Conservation (phyloP, 495 filamentous ascomycete species). For the Hypoxylon crocopeplum region DNA sequence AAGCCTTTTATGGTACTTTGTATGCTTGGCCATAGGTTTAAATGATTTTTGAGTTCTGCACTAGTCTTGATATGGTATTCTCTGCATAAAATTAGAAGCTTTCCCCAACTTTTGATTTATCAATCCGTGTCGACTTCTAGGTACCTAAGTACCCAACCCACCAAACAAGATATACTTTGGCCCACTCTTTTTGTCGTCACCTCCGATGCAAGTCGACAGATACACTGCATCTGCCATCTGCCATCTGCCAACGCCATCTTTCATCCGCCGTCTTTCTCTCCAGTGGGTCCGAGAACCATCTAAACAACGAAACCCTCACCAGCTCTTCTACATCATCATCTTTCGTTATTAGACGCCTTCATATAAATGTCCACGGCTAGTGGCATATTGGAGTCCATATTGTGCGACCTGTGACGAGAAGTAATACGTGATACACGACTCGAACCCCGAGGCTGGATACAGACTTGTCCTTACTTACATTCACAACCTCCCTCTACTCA, state of each 20-base stretch:
- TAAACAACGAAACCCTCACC: constrained; percentile 24
- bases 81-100: no score
- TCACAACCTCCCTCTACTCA: no score
- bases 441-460: constrained; percentile 14
- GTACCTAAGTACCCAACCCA: constrained; percentile 2
- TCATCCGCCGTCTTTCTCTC: no score
- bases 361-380: neutral
- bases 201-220: constrained; percentile 19
- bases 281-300: constrained; percentile 18
- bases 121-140: no score
- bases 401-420: constrained; percentile 3
- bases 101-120: constrained; percentile 18
- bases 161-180: neutral
- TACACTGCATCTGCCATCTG: no score
- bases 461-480: constrained; percentile 4
- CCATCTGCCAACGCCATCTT: neutral
- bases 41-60: no score
- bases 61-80: neutral
- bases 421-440: constrained; percentile 5
- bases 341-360: neutral
- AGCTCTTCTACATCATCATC: neutral
- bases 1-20: constrained; percentile 3
- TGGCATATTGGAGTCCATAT: neutral
- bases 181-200: constrained; percentile 26
- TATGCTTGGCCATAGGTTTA: no score